Evolutionary conservation across 2,329 filamentous ascomycete species (phyloP).

Genomic region (Ceratocystis eucalypticola): DNA sequence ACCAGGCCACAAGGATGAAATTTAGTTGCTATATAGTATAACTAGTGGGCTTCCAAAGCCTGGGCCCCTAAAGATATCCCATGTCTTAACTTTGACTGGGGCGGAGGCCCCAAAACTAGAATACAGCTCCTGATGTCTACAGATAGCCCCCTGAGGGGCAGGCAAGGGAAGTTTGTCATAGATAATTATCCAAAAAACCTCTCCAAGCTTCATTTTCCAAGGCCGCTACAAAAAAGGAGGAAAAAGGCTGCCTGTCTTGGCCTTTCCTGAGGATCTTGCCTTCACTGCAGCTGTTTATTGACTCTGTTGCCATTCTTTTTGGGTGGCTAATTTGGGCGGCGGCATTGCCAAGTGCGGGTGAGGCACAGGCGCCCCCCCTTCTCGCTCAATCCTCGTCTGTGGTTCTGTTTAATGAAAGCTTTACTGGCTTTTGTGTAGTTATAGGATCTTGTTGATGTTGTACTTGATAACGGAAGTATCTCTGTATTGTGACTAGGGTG

Average conservation of each 20-base stretch:
- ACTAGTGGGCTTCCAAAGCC: neutral
- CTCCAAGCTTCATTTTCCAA: too few species aligned
- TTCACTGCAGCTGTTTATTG: too few species aligned
- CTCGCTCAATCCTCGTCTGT: neutral
- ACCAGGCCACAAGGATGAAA: neutral
- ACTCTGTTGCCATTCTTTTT: neutral
- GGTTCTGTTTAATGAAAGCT: neutral
- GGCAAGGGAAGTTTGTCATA: too few species aligned
- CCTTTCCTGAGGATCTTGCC: neutral
- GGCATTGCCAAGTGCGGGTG: constrained; percentile 1
- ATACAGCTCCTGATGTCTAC: too few species aligned
- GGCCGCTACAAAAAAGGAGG: neutral
- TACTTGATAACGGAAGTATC: neutral
- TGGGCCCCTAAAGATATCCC: neutral
- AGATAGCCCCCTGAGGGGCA: too few species aligned
- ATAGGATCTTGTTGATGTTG: neutral
- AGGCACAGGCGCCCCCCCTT: neutral
- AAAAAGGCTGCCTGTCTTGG: neutral
- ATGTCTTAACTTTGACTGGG: neutral
- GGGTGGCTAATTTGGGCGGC: neutral
- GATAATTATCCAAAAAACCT: too few species aligned
- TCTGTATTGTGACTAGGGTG: neutral
- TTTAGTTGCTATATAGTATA: neutral
- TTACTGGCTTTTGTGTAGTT: neutral
- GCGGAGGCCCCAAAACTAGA: neutral